phyloP scores from a whole-genome alignment of 306 rosid species.

The Cucurbita ficifolia region DNA sequence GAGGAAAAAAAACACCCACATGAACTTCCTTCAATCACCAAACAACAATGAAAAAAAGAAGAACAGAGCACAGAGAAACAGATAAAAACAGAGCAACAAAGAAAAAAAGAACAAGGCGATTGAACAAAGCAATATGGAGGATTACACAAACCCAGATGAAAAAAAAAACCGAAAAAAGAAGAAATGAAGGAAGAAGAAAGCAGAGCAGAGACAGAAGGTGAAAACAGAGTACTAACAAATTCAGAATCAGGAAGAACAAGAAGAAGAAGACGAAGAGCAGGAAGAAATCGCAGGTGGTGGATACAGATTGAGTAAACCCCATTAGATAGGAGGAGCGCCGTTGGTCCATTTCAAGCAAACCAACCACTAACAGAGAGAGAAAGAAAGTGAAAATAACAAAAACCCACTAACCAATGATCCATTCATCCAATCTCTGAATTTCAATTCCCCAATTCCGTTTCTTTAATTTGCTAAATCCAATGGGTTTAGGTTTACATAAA shows the following conservation, averaged over 20 bases:
- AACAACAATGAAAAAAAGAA: background rate
- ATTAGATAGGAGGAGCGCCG: conserved; percentile 51
- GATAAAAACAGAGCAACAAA: background rate
- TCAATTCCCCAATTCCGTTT: background rate
- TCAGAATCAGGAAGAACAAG: conserved; percentile 16
- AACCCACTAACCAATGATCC: background rate
- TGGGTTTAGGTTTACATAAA: background rate
- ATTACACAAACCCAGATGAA: background rate
- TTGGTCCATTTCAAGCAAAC: conserved; percentile 26
- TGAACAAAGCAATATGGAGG: background rate
- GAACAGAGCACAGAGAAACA: background rate
- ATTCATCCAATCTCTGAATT: background rate
- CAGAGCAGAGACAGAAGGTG: conserved; percentile 2
- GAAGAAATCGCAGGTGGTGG: background rate
- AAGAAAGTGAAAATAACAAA: background rate
- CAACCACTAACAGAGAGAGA: conserved; percentile 16
- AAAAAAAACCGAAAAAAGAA: background rate
- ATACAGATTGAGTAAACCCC: conserved; percentile 30
- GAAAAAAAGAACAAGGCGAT: background rate
- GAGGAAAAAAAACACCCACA: background rate
- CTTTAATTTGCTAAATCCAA: background rate
- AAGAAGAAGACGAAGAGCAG: conserved; percentile 5
- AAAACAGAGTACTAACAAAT: conserved; percentile 13
- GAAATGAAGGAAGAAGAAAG: background rate
- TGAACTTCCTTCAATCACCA: conserved; percentile 6